These are phyloP conservation scores for Tetradesmus lagerheimii DNA, from an alignment of 139 green algal genomes.

Conservation along the genomic window DNA sequence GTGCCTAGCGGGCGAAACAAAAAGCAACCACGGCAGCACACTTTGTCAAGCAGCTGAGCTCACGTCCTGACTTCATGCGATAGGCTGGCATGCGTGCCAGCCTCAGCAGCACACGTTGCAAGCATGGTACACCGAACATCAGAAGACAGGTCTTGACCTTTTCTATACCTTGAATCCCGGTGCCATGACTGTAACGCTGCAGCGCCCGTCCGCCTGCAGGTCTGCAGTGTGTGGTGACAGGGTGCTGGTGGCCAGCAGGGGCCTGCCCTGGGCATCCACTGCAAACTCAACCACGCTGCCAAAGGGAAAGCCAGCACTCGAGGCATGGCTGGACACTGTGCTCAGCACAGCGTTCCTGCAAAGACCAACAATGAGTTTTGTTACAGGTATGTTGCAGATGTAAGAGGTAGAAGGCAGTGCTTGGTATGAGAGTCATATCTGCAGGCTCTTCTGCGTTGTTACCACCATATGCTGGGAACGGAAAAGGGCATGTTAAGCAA, in stretches of 20 bases:
- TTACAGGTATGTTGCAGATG: too few relatives aligned
- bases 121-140: too few relatives aligned
- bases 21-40: too few relatives aligned
- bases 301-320: slow-evolving; percentile 72
- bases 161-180: slow-evolving; percentile 68
- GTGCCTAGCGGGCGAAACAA: background rate
- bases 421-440: too few relatives aligned
- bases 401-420: too few relatives aligned
- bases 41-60: background rate
- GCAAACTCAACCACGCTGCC: slow-evolving; percentile 81
- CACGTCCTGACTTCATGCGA: background rate
- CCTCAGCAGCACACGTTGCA: background rate
- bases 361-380: background rate
- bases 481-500: too few relatives aligned
- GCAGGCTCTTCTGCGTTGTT: too few relatives aligned
- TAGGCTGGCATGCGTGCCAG: background rate
- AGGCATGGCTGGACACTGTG: slow-evolving; percentile 67
- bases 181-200: slow-evolving; percentile 73
- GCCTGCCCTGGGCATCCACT: slow-evolving; percentile 64
- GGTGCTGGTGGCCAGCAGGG: slow-evolving; percentile 75
- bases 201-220: slow-evolving; percentile 66
- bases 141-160: background rate
- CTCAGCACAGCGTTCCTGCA: slow-evolving; percentile 74
- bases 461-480: too few relatives aligned
- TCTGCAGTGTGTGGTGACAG: slow-evolving; percentile 80